Base-by-base conservation (phyloP, 495 filamentous ascomycete genomes). In the Aspergillus kassunensis region DNA sequence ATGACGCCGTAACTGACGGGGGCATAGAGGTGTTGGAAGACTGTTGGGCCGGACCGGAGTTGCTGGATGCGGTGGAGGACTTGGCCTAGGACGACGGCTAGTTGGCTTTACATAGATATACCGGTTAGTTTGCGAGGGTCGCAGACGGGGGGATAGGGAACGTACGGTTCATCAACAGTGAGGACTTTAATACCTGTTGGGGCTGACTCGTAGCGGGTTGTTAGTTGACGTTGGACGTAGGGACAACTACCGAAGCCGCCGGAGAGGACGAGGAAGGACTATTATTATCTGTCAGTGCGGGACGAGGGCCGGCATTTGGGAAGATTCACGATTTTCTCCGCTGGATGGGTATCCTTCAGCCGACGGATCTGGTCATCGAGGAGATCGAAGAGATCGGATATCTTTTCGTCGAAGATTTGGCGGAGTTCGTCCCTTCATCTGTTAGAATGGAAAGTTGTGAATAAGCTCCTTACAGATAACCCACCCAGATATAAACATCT, bases 221-320 rank as follows among this genome's bases (percentile, higher is more conserved):
- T 49, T 7, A 82, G 66, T 8, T 69, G 57, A 31, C 74, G 61
- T 37, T 69, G 63, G 3, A 87, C 73, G 56, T 87, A 86, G 20
- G 75, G 65, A 2, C 81, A 85, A 56, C 81, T 84, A 13, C 84
- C 82, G 6, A 86, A 76, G 4, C 84, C 84, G 6, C 84, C 84
- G 0, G 82, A 85, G 7, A 87, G 68, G 4, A 87, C 72, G 30
- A 86, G 66, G 50, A 82, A 51, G 15, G 48, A 51, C 48, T 51
- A 24, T 10, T 0, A 11, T 27, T n/a, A 6, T 33, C 30, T 13
- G 10, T 42, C 6, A 27, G 35, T 20, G 23, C 18, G 18, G n/a
- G 35, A 20, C 2, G n/a, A 11, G 20, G 7, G 19, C 4, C 29
- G 36, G 12, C 9, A 27, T n/a, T 25, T 4, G 19, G 16, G 39